Evolutionary conservation across 768 basidiomycete genomes (phyloP).

Genomic region (Tephrocybe sp.): DNA sequence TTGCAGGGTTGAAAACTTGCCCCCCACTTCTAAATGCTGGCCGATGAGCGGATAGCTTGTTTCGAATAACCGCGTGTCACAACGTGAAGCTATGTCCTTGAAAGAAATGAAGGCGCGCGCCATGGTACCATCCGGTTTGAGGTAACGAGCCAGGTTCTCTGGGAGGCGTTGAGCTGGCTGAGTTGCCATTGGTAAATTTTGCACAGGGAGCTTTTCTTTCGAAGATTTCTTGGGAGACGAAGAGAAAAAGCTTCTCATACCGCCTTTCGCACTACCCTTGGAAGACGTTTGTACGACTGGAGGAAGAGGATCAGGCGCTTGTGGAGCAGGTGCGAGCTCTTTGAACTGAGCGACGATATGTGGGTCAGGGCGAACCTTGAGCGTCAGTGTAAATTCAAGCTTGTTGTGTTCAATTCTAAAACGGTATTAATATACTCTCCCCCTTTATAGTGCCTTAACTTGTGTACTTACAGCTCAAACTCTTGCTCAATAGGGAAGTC

Average conservation of each 20-base stretch:
- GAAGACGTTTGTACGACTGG: slow-evolving; percentile 49
- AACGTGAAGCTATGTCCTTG: slow-evolving; percentile 80
- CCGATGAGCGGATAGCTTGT: slow-evolving; percentile 81
- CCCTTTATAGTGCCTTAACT: not conserved
- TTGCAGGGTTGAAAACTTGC: slow-evolving; percentile 62
- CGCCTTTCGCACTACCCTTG: slow-evolving; percentile 46
- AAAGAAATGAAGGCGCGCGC: slow-evolving; percentile 88
- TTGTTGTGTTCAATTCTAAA: slow-evolving; percentile 85
- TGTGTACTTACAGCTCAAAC: slow-evolving; percentile 75
- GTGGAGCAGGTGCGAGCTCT: slow-evolving; percentile 45
- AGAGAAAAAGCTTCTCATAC: slow-evolving; percentile 75
- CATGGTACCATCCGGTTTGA: slow-evolving; percentile 85
- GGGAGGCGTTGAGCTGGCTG: slow-evolving; percentile 49
- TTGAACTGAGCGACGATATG: slow-evolving; percentile 83
- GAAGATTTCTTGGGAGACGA: slow-evolving; percentile 69
- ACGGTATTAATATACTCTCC: not conserved
- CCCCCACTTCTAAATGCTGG: slow-evolving; percentile 59
- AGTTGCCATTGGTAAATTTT: slow-evolving; percentile 28
- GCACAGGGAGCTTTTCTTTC: slow-evolving; percentile 46
- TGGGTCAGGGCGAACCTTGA: slow-evolving; percentile 85
- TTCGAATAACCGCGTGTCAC: slow-evolving; percentile 85
- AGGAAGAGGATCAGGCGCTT: slow-evolving; percentile 31
- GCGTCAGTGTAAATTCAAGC: slow-evolving; percentile 88
- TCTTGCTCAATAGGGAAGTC: slow-evolving; percentile 80
- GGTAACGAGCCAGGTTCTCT: slow-evolving; percentile 79